Percentiles rank a stretch among this genome's conserved stretches.
phyloP scores from a whole-genome alignment of 257 asterid species.

The Anisodus acutangulus region DNA sequence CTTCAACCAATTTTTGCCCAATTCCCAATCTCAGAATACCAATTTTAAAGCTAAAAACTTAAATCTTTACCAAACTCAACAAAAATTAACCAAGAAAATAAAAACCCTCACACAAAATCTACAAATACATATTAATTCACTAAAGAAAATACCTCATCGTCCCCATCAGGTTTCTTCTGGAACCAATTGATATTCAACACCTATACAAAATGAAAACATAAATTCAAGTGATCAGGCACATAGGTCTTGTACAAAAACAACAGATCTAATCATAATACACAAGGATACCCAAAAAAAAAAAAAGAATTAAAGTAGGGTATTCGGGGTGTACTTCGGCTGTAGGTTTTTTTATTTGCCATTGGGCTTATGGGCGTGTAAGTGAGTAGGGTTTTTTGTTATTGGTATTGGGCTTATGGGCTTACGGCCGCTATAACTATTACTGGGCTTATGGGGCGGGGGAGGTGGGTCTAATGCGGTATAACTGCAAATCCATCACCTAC shows the following conservation, averaged over 20 bases:
- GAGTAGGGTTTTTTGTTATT: too few relatives aligned
- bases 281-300: neutral
- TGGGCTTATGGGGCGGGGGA: too few relatives aligned
- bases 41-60: neutral
- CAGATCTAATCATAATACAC: conserved; percentile 11
- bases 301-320: neutral
- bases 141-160: conserved; percentile 66
- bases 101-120: neutral
- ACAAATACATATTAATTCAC: neutral
- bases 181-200: conserved; percentile 85
- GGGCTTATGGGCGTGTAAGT: too few relatives aligned
- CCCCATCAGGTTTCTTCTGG: conserved; percentile 80
- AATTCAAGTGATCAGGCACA: neutral
- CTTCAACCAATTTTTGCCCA: neutral
- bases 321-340: conserved; percentile 52
- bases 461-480: too few relatives aligned
- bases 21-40: conserved; percentile 9
- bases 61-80: neutral
- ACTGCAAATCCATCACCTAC: too few relatives aligned
- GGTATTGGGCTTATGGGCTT: too few relatives aligned
- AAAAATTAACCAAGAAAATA: neutral
- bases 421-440: too few relatives aligned
- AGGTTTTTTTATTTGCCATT: conserved; percentile 36
- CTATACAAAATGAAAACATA: conserved; percentile 35
- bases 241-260: neutral